Conservation (phyloP, 106 monocot genomes). For the Amphibolis antarctica region DNA sequence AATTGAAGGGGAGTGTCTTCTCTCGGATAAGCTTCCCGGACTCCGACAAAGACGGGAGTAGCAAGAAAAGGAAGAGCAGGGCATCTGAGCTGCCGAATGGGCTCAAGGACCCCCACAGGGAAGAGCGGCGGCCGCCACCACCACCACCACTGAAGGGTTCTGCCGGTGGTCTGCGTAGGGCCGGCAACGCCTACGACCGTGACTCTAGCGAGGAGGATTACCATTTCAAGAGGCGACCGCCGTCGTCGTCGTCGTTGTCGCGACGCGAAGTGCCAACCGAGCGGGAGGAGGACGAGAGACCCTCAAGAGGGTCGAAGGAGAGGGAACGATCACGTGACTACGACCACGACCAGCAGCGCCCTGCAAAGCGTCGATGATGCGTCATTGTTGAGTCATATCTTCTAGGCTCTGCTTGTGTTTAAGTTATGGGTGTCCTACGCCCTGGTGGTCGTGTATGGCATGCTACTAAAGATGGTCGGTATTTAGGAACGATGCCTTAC, state of each 20-base stretch:
- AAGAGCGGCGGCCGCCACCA: conserved; percentile 4
- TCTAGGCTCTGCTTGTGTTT: no score
- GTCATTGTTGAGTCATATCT: not conserved
- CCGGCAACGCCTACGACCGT: not conserved
- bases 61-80: conserved; percentile 23
- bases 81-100: conserved; percentile 21
- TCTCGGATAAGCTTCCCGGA: conserved; percentile 63
- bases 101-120: conserved; percentile 21
- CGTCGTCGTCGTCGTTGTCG: conserved; percentile 1
- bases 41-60: not conserved
- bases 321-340: conserved; percentile 1
- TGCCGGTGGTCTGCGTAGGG: not conserved
- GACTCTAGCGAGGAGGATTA: conserved; percentile 22
- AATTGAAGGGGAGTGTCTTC: conserved; percentile 61
- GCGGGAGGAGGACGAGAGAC: conserved; percentile 6
- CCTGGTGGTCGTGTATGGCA: no score
- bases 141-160: not conserved
- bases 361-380: not conserved
- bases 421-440: no score
- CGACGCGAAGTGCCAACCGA: not conserved
- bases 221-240: conserved; percentile 22
- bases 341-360: conserved; percentile 5
- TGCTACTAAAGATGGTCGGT: no score
- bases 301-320: not conserved
- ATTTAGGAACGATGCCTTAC: no score